Percentiles rank a stretch among this genome's conserved stretches.
Conservation (phyloP, 2,329 filamentous ascomycete species). For the Pleochaeta shiraiana region DNA sequence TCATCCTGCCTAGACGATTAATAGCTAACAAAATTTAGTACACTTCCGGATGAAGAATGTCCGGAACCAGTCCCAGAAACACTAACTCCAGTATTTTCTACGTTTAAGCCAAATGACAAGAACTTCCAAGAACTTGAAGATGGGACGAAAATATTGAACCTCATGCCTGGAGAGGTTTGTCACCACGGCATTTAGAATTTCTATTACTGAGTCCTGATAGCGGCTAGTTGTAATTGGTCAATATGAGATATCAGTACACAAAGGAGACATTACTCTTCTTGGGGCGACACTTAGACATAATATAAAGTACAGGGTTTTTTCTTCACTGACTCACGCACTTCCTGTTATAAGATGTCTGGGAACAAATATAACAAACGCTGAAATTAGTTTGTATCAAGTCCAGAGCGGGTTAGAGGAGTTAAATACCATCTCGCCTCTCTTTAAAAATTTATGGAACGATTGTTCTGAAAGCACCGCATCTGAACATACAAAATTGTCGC, state of each 20-base stretch:
- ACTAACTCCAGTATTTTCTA: slow-evolving; percentile 22
- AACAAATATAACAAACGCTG: slow-evolving; percentile 26
- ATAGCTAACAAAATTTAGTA: no score
- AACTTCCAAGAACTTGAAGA: slow-evolving; percentile 22
- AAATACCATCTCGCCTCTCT: slow-evolving; percentile 40
- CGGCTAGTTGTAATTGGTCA: slow-evolving; percentile 42
- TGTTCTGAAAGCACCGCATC: slow-evolving; percentile 11
- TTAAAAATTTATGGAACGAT: slow-evolving; percentile 43
- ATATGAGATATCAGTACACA: slow-evolving; percentile 38
- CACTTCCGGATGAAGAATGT: no score
- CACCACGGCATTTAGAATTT: neutral
- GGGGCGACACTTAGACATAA: slow-evolving; percentile 37
- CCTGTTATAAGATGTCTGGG: slow-evolving; percentile 35
- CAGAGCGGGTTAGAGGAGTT: slow-evolving; percentile 29
- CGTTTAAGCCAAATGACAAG: slow-evolving; percentile 24
- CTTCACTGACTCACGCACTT: slow-evolving; percentile 46
- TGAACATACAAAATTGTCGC: slow-evolving; percentile 7
- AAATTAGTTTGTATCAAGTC: slow-evolving; percentile 32
- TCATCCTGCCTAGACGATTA: no score
- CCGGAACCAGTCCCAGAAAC: slow-evolving; percentile 9
- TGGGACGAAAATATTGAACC: slow-evolving; percentile 22
- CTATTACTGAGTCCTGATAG: slow-evolving; percentile 19
- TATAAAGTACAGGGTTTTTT: slow-evolving; percentile 33
- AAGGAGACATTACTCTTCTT: slow-evolving; percentile 40
- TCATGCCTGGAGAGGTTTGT: slow-evolving; percentile 29